Conservation (phyloP, 805 yeast species). For the Scheffersomyces ergatensis region DNA sequence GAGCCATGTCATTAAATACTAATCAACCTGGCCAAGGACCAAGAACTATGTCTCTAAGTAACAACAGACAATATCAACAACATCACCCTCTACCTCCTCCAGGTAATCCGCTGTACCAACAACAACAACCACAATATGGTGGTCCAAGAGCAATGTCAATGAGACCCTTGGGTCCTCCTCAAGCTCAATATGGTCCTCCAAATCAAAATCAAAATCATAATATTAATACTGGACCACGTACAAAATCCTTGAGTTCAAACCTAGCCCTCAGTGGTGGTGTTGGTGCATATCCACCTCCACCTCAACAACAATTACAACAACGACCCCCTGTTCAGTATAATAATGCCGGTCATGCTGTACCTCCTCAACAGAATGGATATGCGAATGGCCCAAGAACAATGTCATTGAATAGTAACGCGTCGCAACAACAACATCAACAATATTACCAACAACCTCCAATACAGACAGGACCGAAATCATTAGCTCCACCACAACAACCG, state of each 20-base stretch:
- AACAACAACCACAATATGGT: constrained; percentile 4
- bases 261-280: neutral
- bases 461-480: neutral
- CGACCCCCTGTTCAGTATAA: neutral
- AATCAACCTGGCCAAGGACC: neutral
- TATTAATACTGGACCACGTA: constrained; percentile 4
- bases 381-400: constrained; percentile 24
- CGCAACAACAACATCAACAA: constrained; percentile 5
- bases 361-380: neutral
- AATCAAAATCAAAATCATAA: neutral
- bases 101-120: constrained; percentile 3
- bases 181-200: neutral
- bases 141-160: constrained; percentile 9
- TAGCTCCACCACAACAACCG: constrained; percentile 4
- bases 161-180: neutral
- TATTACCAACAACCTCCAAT: constrained; percentile 5
- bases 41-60: constrained; percentile 4
- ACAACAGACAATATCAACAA: neutral
- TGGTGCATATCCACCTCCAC: too few species aligned
- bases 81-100: neutral
- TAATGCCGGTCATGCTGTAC: neutral
- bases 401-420: constrained; percentile 17
- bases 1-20: neutral
- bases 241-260: constrained; percentile 14
- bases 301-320: constrained; percentile 1